These are phyloP conservation scores for Sugiyamaella boreocaroliniensis DNA, from an alignment of 805 yeast species.

Conservation along the genomic window DNA sequence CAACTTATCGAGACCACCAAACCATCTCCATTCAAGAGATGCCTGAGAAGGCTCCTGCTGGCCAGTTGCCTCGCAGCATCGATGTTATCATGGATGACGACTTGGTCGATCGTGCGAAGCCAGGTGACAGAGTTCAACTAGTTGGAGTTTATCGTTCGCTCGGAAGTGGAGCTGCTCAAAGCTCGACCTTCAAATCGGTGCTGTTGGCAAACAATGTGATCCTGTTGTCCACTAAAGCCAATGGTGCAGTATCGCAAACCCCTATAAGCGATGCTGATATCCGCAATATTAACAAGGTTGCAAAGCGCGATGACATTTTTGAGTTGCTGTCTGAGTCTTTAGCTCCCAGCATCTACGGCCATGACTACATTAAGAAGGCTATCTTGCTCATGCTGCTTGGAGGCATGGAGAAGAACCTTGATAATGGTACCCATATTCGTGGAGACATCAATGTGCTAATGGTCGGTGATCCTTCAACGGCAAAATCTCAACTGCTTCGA, in stretches of 20 bases:
- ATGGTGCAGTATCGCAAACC: slow-evolving; percentile 63
- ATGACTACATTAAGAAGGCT: slow-evolving; percentile 84
- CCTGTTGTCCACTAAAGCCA: slow-evolving; percentile 79
- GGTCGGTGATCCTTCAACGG: slow-evolving; percentile 99
- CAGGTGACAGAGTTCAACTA: slow-evolving; percentile 92
- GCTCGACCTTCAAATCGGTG: slow-evolving; percentile 73
- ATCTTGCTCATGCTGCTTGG: slow-evolving; percentile 86
- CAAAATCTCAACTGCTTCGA: slow-evolving; percentile 91
- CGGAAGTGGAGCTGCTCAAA: slow-evolving; percentile 40
- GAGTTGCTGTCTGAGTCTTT: slow-evolving; percentile 75
- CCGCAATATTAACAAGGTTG: slow-evolving; percentile 72
- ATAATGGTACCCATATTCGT: slow-evolving; percentile 92
- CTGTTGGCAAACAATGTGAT: slow-evolving; percentile 84
- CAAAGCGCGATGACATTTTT: slow-evolving; percentile 66
- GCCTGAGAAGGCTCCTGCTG: slow-evolving; percentile 98
- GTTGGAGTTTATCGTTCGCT: slow-evolving; percentile 91
- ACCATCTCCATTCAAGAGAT: slow-evolving; percentile 90
- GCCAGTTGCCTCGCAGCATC: slow-evolving; percentile 88
- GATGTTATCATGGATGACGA: slow-evolving; percentile 94
- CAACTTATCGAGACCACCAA: slow-evolving; percentile 91
- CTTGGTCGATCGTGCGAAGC: slow-evolving; percentile 83
- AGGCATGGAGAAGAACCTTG: slow-evolving; percentile 89
- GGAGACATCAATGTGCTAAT: slow-evolving; percentile 93
- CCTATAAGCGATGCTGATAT: slow-evolving; percentile 73
- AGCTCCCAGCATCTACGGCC: slow-evolving; percentile 95